Conservation (phyloP, 345 rosid genomes). For the Trapa bicornis region DNA sequence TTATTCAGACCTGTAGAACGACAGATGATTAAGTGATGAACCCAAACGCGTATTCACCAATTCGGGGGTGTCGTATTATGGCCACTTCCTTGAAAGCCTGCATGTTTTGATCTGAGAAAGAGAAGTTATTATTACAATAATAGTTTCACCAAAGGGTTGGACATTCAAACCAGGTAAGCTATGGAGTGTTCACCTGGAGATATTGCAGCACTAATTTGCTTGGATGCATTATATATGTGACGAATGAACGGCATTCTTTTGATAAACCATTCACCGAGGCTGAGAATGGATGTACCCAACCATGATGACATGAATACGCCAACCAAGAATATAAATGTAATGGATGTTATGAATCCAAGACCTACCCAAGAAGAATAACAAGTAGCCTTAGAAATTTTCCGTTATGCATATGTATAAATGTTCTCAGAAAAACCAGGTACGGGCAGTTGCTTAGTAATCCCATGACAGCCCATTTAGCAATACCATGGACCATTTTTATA, state of each 20-base stretch:
- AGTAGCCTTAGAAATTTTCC: not conserved
- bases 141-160: slow-evolving; percentile 1
- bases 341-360: slow-evolving; percentile 89
- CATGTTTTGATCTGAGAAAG: slow-evolving; percentile 69
- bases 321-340: slow-evolving; percentile 85
- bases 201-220: slow-evolving; percentile 97
- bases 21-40: slow-evolving; percentile 78
- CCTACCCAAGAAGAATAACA: slow-evolving; percentile 31
- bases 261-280: slow-evolving; percentile 98
- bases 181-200: slow-evolving; percentile 58
- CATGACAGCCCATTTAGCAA: too few species aligned
- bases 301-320: slow-evolving; percentile 99
- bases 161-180: not conserved
- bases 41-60: slow-evolving; percentile 98
- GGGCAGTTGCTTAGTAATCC: not conserved
- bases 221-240: slow-evolving; percentile 92
- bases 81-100: slow-evolving; percentile 99
- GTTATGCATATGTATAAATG: not conserved
- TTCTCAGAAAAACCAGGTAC: not conserved
- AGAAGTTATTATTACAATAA: not conserved
- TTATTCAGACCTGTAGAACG: slow-evolving; percentile 56
- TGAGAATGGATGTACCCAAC: slow-evolving; percentile 92
- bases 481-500: too few species aligned
- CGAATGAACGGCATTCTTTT: slow-evolving; percentile 98
- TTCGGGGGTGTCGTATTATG: slow-evolving; percentile 92